A percentile compares a stretch with the other conserved stretches of the same genome.
Conservation (phyloP, 2,329 filamentous ascomycete genomes). For the Cercospora brassicicola region DNA sequence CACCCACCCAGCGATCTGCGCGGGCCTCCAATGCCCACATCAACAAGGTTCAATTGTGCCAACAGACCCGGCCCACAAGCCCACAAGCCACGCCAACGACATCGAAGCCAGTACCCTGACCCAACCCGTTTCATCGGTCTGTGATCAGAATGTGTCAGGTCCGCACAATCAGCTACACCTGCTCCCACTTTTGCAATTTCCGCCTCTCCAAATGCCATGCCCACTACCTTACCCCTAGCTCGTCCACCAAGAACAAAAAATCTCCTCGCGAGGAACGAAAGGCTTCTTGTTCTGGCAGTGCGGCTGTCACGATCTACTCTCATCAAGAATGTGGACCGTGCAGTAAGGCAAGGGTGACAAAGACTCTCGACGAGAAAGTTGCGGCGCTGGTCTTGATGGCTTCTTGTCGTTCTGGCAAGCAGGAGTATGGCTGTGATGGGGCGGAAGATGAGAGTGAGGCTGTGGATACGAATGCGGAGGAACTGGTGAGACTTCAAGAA, state of each 20-base stretch:
- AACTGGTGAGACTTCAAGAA: neutral
- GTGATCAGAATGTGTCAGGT: conserved; percentile 41
- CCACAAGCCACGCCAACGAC: neutral
- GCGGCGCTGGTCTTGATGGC: neutral
- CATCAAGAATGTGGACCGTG: conserved; percentile 28
- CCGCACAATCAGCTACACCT: conserved; percentile 37
- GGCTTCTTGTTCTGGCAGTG: conserved; percentile 34
- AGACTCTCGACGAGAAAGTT: neutral
- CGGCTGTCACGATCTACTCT: conserved; percentile 31
- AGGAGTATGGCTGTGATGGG: neutral
- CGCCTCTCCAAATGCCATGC: conserved; percentile 39
- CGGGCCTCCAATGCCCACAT: neutral
- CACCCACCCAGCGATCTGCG: neutral
- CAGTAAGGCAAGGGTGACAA: neutral
- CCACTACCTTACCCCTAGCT: neutral
- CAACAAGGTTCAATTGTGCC: neutral
- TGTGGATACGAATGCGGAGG: too few relatives aligned
- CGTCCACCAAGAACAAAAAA: neutral
- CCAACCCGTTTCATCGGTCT: neutral
- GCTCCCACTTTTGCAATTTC: conserved; percentile 36
- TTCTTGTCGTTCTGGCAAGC: neutral
- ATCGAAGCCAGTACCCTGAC: neutral
- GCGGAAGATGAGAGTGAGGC: neutral
- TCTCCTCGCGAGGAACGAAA: conserved; percentile 13
- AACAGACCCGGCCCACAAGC: neutral